Conservation (phyloP, 148 eudicot genomes). For the Cornus florida region DNA sequence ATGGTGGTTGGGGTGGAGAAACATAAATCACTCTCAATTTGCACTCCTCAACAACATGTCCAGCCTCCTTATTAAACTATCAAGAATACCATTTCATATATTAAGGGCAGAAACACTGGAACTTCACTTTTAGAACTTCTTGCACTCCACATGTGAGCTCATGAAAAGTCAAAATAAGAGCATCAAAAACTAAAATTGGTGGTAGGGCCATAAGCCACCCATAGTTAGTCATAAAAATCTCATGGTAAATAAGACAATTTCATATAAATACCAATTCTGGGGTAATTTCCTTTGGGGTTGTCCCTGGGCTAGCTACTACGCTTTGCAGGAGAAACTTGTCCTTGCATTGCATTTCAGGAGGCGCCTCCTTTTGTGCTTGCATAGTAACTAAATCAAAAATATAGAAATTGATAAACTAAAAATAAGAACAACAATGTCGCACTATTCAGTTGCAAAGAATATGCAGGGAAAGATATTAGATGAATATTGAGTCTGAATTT, state of each 20-base stretch:
- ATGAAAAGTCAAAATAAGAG: background rate
- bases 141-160: background rate
- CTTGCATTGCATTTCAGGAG: slow-evolving; percentile 81
- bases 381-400: slow-evolving; percentile 52
- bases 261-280: slow-evolving; percentile 58
- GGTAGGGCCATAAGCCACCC: background rate
- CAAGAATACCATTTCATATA: slow-evolving; percentile 5
- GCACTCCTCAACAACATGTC: slow-evolving; percentile 67
- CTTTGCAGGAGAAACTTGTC: slow-evolving; percentile 88
- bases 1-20: slow-evolving; percentile 71
- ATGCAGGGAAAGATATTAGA: slow-evolving; percentile 3
- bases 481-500: background rate
- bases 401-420: background rate
- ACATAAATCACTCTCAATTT: slow-evolving; percentile 73
- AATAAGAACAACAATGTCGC: background rate
- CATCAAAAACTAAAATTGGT: background rate
- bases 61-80: slow-evolving; percentile 75
- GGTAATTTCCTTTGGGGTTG: slow-evolving; percentile 59
- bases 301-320: slow-evolving; percentile 43
- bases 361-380: slow-evolving; percentile 86
- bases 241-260: no score
- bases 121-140: slow-evolving; percentile 3
- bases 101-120: background rate
- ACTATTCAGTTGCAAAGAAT: background rate
- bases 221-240: background rate